phyloP scores from a whole-genome alignment of 129 eudicot genomes.

The Tanacetum coccineum region DNA sequence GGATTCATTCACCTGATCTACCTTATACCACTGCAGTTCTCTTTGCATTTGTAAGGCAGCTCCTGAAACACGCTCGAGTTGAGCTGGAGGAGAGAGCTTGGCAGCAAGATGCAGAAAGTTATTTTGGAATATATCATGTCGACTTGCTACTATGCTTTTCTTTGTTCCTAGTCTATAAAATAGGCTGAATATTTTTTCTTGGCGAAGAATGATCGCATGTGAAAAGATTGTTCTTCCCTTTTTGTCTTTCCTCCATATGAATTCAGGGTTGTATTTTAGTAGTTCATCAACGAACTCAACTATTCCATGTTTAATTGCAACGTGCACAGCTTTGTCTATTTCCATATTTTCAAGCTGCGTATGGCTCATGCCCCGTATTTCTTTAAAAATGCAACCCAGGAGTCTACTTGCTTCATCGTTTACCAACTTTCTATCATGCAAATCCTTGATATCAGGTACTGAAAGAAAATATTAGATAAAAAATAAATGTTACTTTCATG shows the following conservation, averaged over 20 bases:
- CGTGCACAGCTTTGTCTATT: slow-evolving; percentile 36
- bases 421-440: slow-evolving; percentile 36
- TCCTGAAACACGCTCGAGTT: slow-evolving; percentile 50
- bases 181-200: slow-evolving; percentile 45
- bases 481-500: too few relatives aligned
- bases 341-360: slow-evolving; percentile 36
- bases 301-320: slow-evolving; percentile 47
- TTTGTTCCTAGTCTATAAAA: slow-evolving; percentile 38
- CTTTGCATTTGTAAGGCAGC: slow-evolving; percentile 58
- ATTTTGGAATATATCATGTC: slow-evolving; percentile 47
- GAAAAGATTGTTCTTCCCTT: slow-evolving; percentile 48
- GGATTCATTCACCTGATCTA: slow-evolving; percentile 41
- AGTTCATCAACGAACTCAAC: slow-evolving; percentile 39
- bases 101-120: slow-evolving; percentile 53
- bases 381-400: slow-evolving; percentile 35
- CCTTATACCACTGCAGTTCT: slow-evolving; percentile 58
- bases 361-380: slow-evolving; percentile 13
- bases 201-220: slow-evolving; percentile 43
- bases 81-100: slow-evolving; percentile 47
- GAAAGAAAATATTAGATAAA: too few relatives aligned
- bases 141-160: slow-evolving; percentile 43
- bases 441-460: too few relatives aligned
- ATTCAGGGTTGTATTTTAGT: slow-evolving; percentile 37
- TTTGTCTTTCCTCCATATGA: slow-evolving; percentile 53
- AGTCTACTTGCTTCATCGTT: slow-evolving; percentile 43